Evolutionary conservation across 2,329 filamentous ascomycete genomes (phyloP), one percentile per base, ranked within the genome.

Genomic region (Monilinia fructigena): DNA sequence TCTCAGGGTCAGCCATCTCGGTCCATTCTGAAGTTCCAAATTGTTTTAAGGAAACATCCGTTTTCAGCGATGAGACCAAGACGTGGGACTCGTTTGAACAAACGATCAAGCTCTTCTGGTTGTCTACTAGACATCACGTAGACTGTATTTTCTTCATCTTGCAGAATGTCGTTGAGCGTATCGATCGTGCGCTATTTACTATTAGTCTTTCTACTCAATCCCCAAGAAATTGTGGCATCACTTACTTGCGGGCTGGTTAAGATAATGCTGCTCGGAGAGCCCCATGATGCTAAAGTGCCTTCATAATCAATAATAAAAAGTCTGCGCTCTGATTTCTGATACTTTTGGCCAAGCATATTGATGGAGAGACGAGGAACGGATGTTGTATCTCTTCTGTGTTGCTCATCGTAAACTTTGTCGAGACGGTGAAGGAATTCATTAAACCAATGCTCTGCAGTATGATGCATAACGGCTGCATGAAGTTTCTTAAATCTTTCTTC

Each of bases 301-400:
- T 98, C 94, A 74, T 97, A 96, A 75, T 98, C 94, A 55, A 98
- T 82, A 70, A 98, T 88, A 77, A 98, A 95, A 2, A 98, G 82
- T 20, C 93, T 88, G 26, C 86, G 85, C 53, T 86, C 77, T 0
- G 90, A 85, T 11, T 80, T 76, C 68, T 83, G 81, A 77, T 97
- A 98, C 68, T 86, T 83, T 58, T 86, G 80, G 2, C 83, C 79
- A 1, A 97, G 80, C 1, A 82, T 79, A 54, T 81, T 84, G 28
- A 93, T 79, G 2, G 91, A 93, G 3, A 98, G 82, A 1, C 95
- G 89, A 26, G 95, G 94, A 12, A 97, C 91, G 0, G 92, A 90
- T 53, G 90, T 91, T 66, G 92, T 92, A 72, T 96, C 91, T 60
- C 92, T 91, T 70, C 87, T 85, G 72, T 92, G 89, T 74, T 97